Base-by-base conservation (phyloP, 2,329 filamentous ascomycete genomes). In the Aspergillus intermedius region DNA sequence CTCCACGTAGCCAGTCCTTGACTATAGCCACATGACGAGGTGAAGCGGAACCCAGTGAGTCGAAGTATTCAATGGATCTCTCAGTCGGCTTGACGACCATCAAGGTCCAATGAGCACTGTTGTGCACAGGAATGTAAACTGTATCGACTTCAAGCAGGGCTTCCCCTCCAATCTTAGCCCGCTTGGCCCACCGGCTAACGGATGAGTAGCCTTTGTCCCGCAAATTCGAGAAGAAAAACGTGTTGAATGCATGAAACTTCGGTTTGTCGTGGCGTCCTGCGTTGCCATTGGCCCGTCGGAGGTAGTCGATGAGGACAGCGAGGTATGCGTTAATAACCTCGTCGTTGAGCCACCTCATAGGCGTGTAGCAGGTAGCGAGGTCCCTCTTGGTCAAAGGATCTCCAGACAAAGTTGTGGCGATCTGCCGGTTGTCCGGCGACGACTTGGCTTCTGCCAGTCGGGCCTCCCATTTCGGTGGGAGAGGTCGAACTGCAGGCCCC, bases 91-190 rank as follows among this genome's bases (percentile, higher is more conserved):
- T 69, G 30, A 77, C 63, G 21, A 76, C 69, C 45, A 73, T 61
- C 10, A 77, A 58, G 4, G 74, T 76, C 74, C 74, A 77, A 53
- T 77, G 74, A n/a, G 56, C 52, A 17, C 57, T 59, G 46, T 72
- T 60, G 51, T 77, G 73, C 28, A 77, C 68, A 0, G 74, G 74
- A 15, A 77, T 66, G 52, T 75, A 76, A 17, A 77, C 66, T 1
- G 63, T 69, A 45, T 77, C 70, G 17, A 74, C 70, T 35, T 72
- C 58, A 35, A 77, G 56, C n/a, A 77, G 60, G 35, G 54, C 54
- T 40, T 67, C 60, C 5, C 71, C 71, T n/a, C 66, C 70, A 45
- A 77, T 74, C 55, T 74, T 76, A n/a, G 69, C 71, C 32, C 72
- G 68, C 30, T 53, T 63, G 1, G 71, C 68, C 74, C 74, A 77